These are phyloP conservation scores for Xylariaceae sp. DNA, from an alignment of 2,329 filamentous ascomycete species.

Conservation along the genomic window DNA sequence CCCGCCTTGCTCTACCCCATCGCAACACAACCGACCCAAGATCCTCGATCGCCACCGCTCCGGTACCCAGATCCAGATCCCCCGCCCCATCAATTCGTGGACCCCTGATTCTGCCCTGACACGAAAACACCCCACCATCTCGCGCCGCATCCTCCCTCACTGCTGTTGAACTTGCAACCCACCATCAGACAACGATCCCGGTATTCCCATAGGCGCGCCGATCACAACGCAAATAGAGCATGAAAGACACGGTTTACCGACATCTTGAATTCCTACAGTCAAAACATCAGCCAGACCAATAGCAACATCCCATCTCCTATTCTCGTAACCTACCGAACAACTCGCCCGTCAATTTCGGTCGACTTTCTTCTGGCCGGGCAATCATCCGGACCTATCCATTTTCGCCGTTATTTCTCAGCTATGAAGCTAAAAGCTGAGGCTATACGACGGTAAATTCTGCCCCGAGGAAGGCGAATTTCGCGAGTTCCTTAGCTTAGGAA, in stretches of 20 bases:
- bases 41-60: slow-evolving; percentile 6
- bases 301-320: slow-evolving; percentile 4
- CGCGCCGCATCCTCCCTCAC: slow-evolving; percentile 9
- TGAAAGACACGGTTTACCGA: slow-evolving; percentile 25
- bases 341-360: background rate
- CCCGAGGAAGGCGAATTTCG: background rate
- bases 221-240: slow-evolving; percentile 19
- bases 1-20: no score
- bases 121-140: slow-evolving; percentile 27
- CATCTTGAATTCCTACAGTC: slow-evolving; percentile 30
- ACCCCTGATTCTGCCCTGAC: no score
- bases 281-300: background rate
- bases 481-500: background rate
- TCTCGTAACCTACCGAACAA: background rate
- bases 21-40: slow-evolving; percentile 1
- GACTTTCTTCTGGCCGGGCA: slow-evolving; percentile 1
- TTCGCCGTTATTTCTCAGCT: background rate
- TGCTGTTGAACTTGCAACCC: no score
- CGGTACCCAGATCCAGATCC: slow-evolving; percentile 22
- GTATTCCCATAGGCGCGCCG: background rate
- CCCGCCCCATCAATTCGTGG: slow-evolving; percentile 18
- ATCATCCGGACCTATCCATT: background rate
- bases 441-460: background rate
- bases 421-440: no score
- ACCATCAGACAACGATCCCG: slow-evolving; percentile 14